These are phyloP conservation scores for Elsinoe perseae DNA, from an alignment of 2,329 filamentous ascomycete species.

Conservation along the genomic window DNA sequence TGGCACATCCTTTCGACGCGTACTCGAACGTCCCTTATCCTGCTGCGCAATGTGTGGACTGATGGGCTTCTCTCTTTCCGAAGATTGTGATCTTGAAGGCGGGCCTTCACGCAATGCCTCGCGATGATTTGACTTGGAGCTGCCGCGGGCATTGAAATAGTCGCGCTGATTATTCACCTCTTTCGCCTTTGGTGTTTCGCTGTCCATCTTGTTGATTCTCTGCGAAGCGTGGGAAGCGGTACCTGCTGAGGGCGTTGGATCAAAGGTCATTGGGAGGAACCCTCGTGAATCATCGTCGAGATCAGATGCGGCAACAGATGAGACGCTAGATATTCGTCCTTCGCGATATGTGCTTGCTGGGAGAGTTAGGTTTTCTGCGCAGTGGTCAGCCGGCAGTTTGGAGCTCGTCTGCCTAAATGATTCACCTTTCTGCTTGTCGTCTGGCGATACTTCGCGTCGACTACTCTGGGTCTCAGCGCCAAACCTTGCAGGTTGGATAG, in stretches of 20 bases:
- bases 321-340: conserved; percentile 64
- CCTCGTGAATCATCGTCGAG: conserved; percentile 51
- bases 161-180: conserved; percentile 33
- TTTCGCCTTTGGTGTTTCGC: conserved; percentile 18
- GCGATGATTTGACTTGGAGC: conserved; percentile 30
- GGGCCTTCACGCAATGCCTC: conserved; percentile 36
- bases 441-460: conserved; percentile 30
- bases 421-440: conserved; percentile 22
- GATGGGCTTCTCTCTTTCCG: conserved; percentile 32
- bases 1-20: conserved; percentile 37
- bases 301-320: conserved; percentile 45
- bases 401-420: neutral
- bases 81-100: conserved; percentile 38
- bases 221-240: conserved; percentile 19
- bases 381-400: conserved; percentile 17
- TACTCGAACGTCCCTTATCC: conserved; percentile 64
- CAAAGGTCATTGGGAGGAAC: conserved; percentile 45
- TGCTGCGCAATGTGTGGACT: conserved; percentile 91
- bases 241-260: conserved; percentile 37
- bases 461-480: neutral
- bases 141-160: conserved; percentile 36
- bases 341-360: conserved; percentile 71
- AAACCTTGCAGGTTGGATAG: neutral
- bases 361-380: conserved; percentile 55
- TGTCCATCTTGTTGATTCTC: conserved; percentile 13